phyloP scores from a whole-genome alignment of 2,329 filamentous ascomycete genomes.

The Byssothecium circinans region DNA sequence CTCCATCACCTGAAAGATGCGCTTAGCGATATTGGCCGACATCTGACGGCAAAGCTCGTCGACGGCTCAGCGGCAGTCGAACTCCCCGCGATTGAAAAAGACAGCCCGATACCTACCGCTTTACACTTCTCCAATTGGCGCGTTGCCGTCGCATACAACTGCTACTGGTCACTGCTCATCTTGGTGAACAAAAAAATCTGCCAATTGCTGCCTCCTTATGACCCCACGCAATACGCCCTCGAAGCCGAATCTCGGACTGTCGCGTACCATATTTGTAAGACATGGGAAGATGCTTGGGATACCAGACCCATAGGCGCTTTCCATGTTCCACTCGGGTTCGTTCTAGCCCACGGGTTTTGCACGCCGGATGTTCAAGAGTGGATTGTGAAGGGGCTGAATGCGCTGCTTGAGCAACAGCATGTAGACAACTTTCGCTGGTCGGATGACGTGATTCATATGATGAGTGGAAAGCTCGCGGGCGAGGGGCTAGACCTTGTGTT shows the following conservation, averaged over 20 bases:
- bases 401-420: slow-evolving; percentile 28
- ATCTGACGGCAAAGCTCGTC: slow-evolving; percentile 24
- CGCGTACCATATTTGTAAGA: slow-evolving; percentile 37
- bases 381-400: slow-evolving; percentile 32
- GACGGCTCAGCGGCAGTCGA: slow-evolving; percentile 26
- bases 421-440: slow-evolving; percentile 35
- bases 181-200: slow-evolving; percentile 30
- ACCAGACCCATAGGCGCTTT: slow-evolving; percentile 37
- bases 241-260: slow-evolving; percentile 31
- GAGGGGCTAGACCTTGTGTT: slow-evolving; percentile 28
- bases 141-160: slow-evolving; percentile 35
- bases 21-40: slow-evolving; percentile 20
- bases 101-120: slow-evolving; percentile 23
- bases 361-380: slow-evolving; percentile 25
- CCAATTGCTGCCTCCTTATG: slow-evolving; percentile 27
- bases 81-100: slow-evolving; percentile 18
- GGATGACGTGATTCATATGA: slow-evolving; percentile 25
- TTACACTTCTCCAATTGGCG: slow-evolving; percentile 37
- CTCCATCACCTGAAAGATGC: slow-evolving; percentile 27
- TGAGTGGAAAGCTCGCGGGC: slow-evolving; percentile 31
- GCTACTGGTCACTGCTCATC: slow-evolving; percentile 37
- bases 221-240: slow-evolving; percentile 22
- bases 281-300: slow-evolving; percentile 39
- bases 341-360: slow-evolving; percentile 38
- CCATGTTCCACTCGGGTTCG: slow-evolving; percentile 35